These are phyloP conservation scores for Berberis thunbergii DNA, from an alignment of 164 flowering plant species.

Conservation along the genomic window DNA sequence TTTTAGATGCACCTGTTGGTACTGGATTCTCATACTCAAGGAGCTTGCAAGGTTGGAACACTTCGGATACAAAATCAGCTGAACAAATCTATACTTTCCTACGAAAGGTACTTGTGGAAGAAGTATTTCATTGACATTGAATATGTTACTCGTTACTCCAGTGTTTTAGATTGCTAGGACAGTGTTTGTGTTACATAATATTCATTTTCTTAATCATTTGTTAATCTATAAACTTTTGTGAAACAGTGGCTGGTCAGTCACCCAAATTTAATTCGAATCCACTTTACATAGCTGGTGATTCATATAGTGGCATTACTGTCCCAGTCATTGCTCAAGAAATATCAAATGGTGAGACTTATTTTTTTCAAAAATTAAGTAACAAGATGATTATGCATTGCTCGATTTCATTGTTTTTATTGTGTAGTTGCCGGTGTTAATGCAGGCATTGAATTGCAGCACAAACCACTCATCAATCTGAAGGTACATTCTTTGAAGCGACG, in stretches of 20 bases:
- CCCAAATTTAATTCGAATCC: slow-evolving; percentile 6
- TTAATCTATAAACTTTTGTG: no score
- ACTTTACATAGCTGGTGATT: slow-evolving; percentile 28
- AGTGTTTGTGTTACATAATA: no score
- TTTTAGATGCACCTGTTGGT: slow-evolving; percentile 3
- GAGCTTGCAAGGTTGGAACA: background rate
- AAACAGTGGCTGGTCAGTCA: background rate
- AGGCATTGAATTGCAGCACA: background rate
- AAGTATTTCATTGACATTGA: background rate
- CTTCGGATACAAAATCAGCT: background rate
- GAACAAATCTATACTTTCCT: background rate
- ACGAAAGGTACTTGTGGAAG: background rate
- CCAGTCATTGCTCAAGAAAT: slow-evolving; percentile 20
- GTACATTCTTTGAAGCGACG: background rate
- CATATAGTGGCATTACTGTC: slow-evolving; percentile 23
- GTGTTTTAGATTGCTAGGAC: no score
- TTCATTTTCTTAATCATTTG: background rate
- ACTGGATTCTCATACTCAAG: slow-evolving; percentile 4
- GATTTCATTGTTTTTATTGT: background rate
- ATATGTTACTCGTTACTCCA: background rate
- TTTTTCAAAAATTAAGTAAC: background rate
- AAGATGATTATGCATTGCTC: background rate
- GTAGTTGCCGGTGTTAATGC: background rate
- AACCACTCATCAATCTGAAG: slow-evolving; percentile 2
- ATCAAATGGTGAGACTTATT: slow-evolving; percentile 14